Evolutionary conservation across 176 grass and related monocot species (phyloP).

Genomic region (Miscanthus lutarioriparius): DNA sequence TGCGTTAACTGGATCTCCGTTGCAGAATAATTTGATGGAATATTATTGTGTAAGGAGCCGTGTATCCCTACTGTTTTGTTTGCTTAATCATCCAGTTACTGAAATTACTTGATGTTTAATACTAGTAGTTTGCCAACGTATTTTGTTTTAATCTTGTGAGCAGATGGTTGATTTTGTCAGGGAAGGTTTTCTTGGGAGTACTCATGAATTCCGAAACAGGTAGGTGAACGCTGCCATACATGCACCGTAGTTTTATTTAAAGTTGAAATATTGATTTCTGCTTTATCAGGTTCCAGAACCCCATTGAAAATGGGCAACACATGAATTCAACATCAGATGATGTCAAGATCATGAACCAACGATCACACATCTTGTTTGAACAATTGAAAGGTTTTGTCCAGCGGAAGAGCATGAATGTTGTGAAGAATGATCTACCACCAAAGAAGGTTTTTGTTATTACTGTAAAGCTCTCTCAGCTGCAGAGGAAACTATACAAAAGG

Average conservation of each 20-base stretch:
- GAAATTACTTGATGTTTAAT: slow-evolving; percentile 31
- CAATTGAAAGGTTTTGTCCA: slow-evolving; percentile 99
- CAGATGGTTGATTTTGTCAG: slow-evolving; percentile 99
- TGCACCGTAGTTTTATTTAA: slow-evolving; percentile 9
- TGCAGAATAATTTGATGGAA: slow-evolving; percentile 99
- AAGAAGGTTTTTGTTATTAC: slow-evolving; percentile 99
- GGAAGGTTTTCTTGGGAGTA: slow-evolving; percentile 96
- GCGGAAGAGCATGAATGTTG: slow-evolving; percentile 90
- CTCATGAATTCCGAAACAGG: slow-evolving; percentile 97
- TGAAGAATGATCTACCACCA: slow-evolving; percentile 94
- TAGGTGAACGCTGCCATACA: slow-evolving; percentile 26
- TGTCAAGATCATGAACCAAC: slow-evolving; percentile 98
- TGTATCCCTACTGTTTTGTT: slow-evolving; percentile 8
- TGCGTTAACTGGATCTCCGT: slow-evolving; percentile 91
- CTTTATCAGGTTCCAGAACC: slow-evolving; percentile 89
- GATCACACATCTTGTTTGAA: slow-evolving; percentile 94
- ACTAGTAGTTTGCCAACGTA: slow-evolving; percentile 8
- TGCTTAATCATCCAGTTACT: slow-evolving; percentile 21
- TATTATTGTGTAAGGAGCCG: slow-evolving; percentile 90
- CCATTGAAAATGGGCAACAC: slow-evolving; percentile 98
- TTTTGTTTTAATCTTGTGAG: slow-evolving; percentile 48
- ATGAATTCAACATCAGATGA: slow-evolving; percentile 90
- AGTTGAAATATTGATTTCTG: slow-evolving; percentile 23
- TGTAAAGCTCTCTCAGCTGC: slow-evolving; percentile 91
- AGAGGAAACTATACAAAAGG: slow-evolving; percentile 85